These are phyloP conservation scores for Aspergillus quadricinctus DNA, from an alignment of 2,329 filamentous ascomycete species.

Conservation along the genomic window DNA sequence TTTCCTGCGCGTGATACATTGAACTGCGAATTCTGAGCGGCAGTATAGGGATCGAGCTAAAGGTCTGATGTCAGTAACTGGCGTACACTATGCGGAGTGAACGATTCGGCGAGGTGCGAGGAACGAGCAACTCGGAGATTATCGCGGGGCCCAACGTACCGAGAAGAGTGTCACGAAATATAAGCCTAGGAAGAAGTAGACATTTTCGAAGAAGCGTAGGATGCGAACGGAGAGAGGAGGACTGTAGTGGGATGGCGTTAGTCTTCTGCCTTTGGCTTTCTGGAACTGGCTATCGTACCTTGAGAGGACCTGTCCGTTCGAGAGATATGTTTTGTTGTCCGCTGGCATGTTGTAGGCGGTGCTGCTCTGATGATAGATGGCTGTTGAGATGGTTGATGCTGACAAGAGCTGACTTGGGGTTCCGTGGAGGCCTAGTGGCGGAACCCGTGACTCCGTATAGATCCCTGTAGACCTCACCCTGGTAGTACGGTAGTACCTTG, in stretches of 20 bases:
- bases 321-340: conserved; percentile 34
- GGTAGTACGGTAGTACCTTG: too few relatives aligned
- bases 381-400: background rate
- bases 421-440: conserved; percentile 4
- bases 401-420: conserved; percentile 3
- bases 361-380: conserved; percentile 3
- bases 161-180: conserved; percentile 48
- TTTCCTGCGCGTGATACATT: conserved; percentile 35
- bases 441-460: conserved; percentile 10
- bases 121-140: background rate
- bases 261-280: background rate
- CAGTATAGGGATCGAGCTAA: conserved; percentile 44
- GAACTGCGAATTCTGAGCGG: conserved; percentile 44
- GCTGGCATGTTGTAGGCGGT: conserved; percentile 28
- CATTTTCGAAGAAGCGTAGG: conserved; percentile 36
- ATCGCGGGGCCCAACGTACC: conserved; percentile 26
- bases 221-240: conserved; percentile 44
- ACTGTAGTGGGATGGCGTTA: conserved; percentile 21
- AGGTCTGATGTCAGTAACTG: conserved; percentile 10
- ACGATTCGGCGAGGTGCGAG: background rate
- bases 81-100: background rate
- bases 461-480: background rate
- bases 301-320: conserved; percentile 36
- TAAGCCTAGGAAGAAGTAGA: conserved; percentile 47
- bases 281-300: conserved; percentile 19